Conservation (phyloP, 495 filamentous ascomycete species). For the Xylaria scruposa region DNA sequence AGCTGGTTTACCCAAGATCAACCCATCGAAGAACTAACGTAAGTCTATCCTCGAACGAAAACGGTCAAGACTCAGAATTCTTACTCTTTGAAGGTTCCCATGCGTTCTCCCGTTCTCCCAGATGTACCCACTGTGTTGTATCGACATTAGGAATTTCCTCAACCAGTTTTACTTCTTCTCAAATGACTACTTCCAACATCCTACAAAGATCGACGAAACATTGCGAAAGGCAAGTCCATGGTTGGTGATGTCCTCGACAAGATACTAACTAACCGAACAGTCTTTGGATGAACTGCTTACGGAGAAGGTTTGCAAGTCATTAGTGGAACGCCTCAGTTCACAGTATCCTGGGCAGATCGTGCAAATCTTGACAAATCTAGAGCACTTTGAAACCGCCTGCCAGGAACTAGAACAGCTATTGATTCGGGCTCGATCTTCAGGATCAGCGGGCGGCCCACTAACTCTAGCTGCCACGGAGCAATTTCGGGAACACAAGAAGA, state of each 20-base stretch:
- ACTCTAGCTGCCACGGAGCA: conserved; percentile 80
- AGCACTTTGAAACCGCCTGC: conserved; percentile 95
- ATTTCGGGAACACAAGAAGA: conserved; percentile 90
- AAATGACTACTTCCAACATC: conserved; percentile 90
- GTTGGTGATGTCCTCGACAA: neutral
- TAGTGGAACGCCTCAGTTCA: conserved; percentile 86
- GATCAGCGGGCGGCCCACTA: conserved; percentile 75
- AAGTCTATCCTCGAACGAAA: conserved; percentile 28
- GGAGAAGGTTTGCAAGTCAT: conserved; percentile 83
- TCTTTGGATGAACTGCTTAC: conserved; percentile 88
- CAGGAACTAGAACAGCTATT: conserved; percentile 83
- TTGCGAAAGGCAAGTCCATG: conserved; percentile 67
- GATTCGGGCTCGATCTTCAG: conserved; percentile 78
- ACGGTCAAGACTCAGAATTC: conserved; percentile 6
- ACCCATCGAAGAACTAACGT: conserved; percentile 75
- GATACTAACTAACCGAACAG: conserved; percentile 38
- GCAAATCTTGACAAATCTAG: conserved; percentile 96
- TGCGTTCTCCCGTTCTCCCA: conserved; percentile 95
- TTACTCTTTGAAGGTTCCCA: conserved; percentile 69
- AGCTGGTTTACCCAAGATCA: conserved; percentile 91
- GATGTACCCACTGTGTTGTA: conserved; percentile 98
- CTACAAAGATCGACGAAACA: conserved; percentile 85
- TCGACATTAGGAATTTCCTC: conserved; percentile 94
- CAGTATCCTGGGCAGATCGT: conserved; percentile 98
- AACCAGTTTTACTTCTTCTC: conserved; percentile 97